These are phyloP conservation scores for Scalesia atractyloides DNA, from an alignment of 129 eudicot genomes.

Conservation along the genomic window DNA sequence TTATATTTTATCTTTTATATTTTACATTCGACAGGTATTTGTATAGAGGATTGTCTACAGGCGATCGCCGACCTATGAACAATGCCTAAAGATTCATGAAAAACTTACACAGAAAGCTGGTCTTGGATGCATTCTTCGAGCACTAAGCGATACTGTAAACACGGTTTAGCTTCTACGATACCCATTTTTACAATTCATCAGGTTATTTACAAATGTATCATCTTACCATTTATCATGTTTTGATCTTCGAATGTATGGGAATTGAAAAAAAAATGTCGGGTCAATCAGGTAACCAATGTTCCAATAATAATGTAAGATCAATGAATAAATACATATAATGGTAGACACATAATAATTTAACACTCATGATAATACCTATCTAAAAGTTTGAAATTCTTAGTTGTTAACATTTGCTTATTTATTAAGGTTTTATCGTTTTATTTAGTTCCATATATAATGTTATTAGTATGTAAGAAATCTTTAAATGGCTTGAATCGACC, in stretches of 20 bases:
- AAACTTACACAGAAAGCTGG: slow-evolving; percentile 91
- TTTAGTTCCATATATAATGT: no score
- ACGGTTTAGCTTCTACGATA: slow-evolving; percentile 51
- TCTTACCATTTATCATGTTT: background rate
- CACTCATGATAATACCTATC: background rate
- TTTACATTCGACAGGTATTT: slow-evolving; percentile 53
- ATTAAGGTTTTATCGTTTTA: no score
- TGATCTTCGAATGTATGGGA: background rate
- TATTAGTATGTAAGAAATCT: no score
- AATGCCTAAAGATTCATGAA: slow-evolving; percentile 88
- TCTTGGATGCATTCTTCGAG: slow-evolving; percentile 90
- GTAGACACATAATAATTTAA: background rate
- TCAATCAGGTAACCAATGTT: background rate
- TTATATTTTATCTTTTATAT: background rate
- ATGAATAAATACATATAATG: background rate
- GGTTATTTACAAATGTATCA: slow-evolving; percentile 13
- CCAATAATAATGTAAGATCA: background rate
- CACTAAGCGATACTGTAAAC: slow-evolving; percentile 77
- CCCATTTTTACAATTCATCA: slow-evolving; percentile 1
- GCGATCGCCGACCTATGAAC: slow-evolving; percentile 96
- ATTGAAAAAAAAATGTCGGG: no score
- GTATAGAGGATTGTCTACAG: slow-evolving; percentile 92
- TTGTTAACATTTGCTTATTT: no score
- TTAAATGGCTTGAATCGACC: no score
- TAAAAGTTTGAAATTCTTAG: background rate